Evolutionary conservation across 2,329 filamentous ascomycete species (phyloP), one percentile per base, ranked within the genome.

Genomic region (Hypomyces perniciosus): DNA sequence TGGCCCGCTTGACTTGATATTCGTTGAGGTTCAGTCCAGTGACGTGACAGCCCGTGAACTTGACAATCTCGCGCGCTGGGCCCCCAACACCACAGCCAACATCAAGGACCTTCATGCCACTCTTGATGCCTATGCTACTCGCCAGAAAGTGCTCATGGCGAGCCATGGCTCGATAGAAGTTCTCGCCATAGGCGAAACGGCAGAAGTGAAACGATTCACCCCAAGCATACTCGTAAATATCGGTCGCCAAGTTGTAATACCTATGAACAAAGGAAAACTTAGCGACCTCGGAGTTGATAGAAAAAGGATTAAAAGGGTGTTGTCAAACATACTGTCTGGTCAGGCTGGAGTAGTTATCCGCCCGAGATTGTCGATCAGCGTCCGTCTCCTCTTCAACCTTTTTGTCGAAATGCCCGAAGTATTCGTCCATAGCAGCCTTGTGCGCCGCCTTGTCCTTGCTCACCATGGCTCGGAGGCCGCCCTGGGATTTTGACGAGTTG

Each of bases 121-220:
- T 85, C 69, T 86, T 83, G 65, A 99, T 84, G 57, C 85, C 84
- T 69, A 96, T 95, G 69, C 83, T 83, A 72, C 91, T 84, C 43
- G 93, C 93, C 30, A 99, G 86, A 75, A 96, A 97, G 78, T 99
- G 93, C 76, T 99, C 93, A 67, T 99, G 93, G 53, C 93, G 87
- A 59, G 91, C 89, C 72, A 97, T 92, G 55, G 91, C 91, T 72
- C 95, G 88, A 70, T 83, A 77, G 76, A 97, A 97, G 47, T 83
- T 76, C 75, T 99, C 93, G 66, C 87, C 86, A 60, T 84, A 76
- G 50, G 89, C 87, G 72, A 92, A 96, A 57, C 92, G 90, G 75
- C 89, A 95, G 80, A 99, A 97, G 74, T 99, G 92, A 80, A 99
- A 99, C 45, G 86, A 92, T 64, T 90, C 85, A 55, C 89, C 89